These are phyloP conservation scores for Reticulascus tulasneorum DNA, from an alignment of 2,329 filamentous ascomycete genomes.

Conservation along the genomic window DNA sequence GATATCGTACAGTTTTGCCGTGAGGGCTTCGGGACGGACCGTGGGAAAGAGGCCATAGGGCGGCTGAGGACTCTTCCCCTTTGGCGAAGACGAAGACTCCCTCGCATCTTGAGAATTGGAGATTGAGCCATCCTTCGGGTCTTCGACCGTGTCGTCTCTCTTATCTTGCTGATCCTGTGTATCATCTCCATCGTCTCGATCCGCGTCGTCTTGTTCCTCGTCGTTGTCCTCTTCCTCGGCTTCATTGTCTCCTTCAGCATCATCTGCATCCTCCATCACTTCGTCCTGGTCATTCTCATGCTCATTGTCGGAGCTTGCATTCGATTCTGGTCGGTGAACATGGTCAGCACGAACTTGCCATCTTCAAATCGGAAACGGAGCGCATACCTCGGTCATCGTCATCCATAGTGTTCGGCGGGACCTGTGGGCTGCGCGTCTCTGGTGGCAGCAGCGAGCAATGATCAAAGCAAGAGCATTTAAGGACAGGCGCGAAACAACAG, in stretches of 20 bases:
- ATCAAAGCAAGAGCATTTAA: too few species aligned
- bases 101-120: constrained; percentile 19
- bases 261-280: constrained; percentile 49
- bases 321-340: constrained; percentile 22
- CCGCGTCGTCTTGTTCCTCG: constrained; percentile 29
- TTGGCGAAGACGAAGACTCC: constrained; percentile 8
- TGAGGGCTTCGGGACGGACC: constrained; percentile 74
- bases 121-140: constrained; percentile 14
- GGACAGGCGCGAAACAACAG: too few species aligned
- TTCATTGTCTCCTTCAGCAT: constrained; percentile 28
- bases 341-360: neutral
- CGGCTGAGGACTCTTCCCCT: constrained; percentile 5
- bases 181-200: constrained; percentile 31
- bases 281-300: constrained; percentile 48
- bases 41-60: constrained; percentile 22
- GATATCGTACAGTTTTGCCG: constrained; percentile 83
- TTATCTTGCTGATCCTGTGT: constrained; percentile 17
- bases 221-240: constrained; percentile 28
- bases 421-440: too few species aligned
- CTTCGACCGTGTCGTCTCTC: constrained; percentile 39
- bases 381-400: constrained; percentile 24
- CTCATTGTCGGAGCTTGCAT: constrained; percentile 41
- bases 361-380: too few species aligned
- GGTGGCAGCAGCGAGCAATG: too few species aligned
- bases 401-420: constrained; percentile 21